phyloP scores from a whole-genome alignment of 257 asterid species.

The Ocimum tenuiflorum region DNA sequence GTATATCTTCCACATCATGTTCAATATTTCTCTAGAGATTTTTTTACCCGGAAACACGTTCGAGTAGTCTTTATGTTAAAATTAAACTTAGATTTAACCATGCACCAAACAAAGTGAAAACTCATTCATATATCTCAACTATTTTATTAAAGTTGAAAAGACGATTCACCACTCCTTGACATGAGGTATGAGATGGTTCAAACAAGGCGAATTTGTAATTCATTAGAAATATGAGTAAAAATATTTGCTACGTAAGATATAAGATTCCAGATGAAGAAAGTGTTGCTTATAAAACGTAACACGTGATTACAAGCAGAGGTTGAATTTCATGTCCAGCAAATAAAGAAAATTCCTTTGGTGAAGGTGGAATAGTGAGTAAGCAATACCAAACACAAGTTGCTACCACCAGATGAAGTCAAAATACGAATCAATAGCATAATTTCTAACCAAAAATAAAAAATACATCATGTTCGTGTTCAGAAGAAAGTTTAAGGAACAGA shows the following conservation, averaged over 20 bases:
- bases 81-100: not conserved
- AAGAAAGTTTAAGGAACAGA: not conserved
- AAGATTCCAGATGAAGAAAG: not conserved
- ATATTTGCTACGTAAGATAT: not conserved
- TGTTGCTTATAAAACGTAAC: too few species aligned
- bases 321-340: not conserved
- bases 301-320: too few species aligned
- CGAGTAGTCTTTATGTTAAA: not conserved
- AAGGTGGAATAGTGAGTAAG: constrained; percentile 2
- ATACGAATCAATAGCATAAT: not conserved
- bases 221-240: not conserved
- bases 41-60: not conserved
- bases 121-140: not conserved
- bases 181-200: not conserved
- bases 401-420: not conserved
- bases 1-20: too few species aligned
- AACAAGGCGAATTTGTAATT: not conserved
- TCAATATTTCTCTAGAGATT: too few species aligned
- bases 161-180: not conserved
- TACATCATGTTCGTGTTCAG: not conserved
- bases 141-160: too few species aligned
- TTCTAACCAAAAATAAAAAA: not conserved
- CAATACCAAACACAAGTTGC: not conserved
- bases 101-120: not conserved
- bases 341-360: not conserved